Conservation (phyloP, 331 rosid species). For the Acacia concinna region DNA sequence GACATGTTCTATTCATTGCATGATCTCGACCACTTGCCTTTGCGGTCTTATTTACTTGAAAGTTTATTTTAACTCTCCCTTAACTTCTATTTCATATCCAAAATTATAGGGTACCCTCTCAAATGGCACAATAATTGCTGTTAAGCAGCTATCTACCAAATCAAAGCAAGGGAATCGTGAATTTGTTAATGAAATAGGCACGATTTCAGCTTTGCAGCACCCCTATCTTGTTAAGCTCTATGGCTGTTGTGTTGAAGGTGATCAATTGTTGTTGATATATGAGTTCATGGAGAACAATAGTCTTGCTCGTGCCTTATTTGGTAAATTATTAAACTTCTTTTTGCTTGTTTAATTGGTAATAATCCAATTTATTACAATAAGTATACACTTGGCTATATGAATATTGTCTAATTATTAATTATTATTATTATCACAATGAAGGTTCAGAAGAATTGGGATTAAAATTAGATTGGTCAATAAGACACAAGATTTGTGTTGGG, state of each 20-base stretch:
- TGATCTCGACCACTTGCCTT: neutral
- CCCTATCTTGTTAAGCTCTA: slow-evolving; percentile 47
- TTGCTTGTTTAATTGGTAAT: neutral
- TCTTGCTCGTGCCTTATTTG: slow-evolving; percentile 75
- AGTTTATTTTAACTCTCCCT: neutral
- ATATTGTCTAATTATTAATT: neutral
- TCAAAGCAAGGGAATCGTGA: slow-evolving; percentile 54
- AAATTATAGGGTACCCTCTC: slow-evolving; percentile 39
- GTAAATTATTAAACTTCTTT: slow-evolving; percentile 35
- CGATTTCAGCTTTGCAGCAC: slow-evolving; percentile 52
- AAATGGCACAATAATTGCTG: slow-evolving; percentile 45
- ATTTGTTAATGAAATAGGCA: slow-evolving; percentile 50
- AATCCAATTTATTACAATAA: neutral
- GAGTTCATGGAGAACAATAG: slow-evolving; percentile 76
- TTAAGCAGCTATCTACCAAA: slow-evolving; percentile 50
- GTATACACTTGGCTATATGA: slow-evolving; percentile 15
- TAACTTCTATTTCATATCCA: neutral
- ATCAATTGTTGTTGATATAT: slow-evolving; percentile 65
- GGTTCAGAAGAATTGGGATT: slow-evolving; percentile 38
- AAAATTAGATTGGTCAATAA: slow-evolving; percentile 43
- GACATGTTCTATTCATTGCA: slow-evolving; percentile 1
- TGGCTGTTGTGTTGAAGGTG: slow-evolving; percentile 68
- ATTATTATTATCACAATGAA: neutral
- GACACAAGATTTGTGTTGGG: slow-evolving; percentile 48
- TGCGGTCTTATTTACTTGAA: neutral